A percentile compares a stretch with the other conserved stretches of the same genome.
phyloP scores from a whole-genome alignment of 345 rosid species.

The Rhizophora apiculata region DNA sequence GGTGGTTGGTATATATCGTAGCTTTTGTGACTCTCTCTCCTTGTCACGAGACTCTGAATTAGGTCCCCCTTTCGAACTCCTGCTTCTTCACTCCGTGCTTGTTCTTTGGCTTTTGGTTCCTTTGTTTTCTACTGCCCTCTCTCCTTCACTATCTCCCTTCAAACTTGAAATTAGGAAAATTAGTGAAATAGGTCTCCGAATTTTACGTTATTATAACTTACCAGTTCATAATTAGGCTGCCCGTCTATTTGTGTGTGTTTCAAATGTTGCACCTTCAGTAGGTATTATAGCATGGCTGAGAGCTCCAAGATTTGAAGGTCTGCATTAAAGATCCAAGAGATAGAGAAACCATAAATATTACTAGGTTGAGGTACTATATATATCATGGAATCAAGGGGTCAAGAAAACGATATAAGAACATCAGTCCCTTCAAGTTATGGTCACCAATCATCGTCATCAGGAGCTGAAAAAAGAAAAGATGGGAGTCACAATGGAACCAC shows the following conservation, averaged over 20 bases:
- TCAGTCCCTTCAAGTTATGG: conserved; percentile 27
- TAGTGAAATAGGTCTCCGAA: neutral
- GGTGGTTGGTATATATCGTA: conserved; percentile 5
- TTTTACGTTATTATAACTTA: neutral
- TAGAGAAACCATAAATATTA: too few species aligned
- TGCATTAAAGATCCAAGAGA: neutral
- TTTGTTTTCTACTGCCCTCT: neutral
- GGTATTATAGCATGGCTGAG: neutral
- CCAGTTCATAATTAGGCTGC: too few species aligned
- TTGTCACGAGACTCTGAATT: conserved; percentile 16
- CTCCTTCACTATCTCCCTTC: too few species aligned
- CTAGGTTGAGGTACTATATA: neutral
- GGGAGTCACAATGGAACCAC: conserved; percentile 44
- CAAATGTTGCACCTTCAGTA: neutral
- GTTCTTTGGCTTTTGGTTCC: neutral
- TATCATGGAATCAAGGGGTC: conserved; percentile 44
- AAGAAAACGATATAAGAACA: conserved; percentile 38
- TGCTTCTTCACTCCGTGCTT: conserved; percentile 16
- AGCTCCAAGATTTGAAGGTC: neutral
- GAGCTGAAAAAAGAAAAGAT: conserved; percentile 47
- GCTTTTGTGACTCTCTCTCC: conserved; percentile 15
- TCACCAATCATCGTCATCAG: conserved; percentile 23
- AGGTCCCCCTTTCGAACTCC: conserved; percentile 29
- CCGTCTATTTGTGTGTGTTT: neutral
- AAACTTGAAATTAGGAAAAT: too few species aligned